These are phyloP conservation scores for Betula pendula DNA, from an alignment of 306 rosid genomes.

Conservation along the genomic window DNA sequence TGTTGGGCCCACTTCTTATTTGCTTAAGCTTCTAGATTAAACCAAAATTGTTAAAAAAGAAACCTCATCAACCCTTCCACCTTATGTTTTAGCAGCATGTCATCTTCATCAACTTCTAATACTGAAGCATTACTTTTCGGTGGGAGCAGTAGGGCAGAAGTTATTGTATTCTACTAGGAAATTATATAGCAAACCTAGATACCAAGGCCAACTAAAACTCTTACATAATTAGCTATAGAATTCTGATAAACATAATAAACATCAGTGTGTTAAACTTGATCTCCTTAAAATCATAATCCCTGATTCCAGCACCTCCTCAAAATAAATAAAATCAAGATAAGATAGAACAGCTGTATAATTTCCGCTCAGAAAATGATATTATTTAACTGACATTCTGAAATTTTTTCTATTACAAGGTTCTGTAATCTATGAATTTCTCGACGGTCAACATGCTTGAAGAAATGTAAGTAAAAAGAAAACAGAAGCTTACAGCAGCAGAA, in stretches of 20 bases:
- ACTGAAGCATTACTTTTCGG: not conserved
- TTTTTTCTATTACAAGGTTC: constrained; percentile 27
- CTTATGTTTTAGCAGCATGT: not conserved
- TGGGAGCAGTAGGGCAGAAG: no score
- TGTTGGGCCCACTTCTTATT: not conserved
- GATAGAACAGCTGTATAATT: not conserved
- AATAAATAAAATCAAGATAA: not conserved
- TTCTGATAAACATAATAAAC: not conserved
- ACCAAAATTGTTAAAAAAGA: not conserved
- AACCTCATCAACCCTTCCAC: not conserved
- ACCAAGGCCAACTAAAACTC: constrained; percentile 2
- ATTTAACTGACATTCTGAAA: not conserved
- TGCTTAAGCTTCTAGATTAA: constrained; percentile 1
- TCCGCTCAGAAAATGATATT: not conserved
- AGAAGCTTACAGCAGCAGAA: constrained; percentile 89
- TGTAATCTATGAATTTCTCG: constrained; percentile 19
- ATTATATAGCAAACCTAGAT: not conserved
- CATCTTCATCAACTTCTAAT: not conserved
- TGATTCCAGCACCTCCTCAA: not conserved
- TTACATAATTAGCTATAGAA: not conserved
- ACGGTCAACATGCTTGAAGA: constrained; percentile 20
- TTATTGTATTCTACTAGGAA: not conserved
- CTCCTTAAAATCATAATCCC: not conserved
- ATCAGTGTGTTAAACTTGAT: not conserved
- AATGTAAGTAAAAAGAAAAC: constrained; percentile 24